Percentiles rank a stretch among this genome's conserved stretches.
Conservation (phyloP, 768 basidiomycete genomes). For the Serendipita sp. region DNA sequence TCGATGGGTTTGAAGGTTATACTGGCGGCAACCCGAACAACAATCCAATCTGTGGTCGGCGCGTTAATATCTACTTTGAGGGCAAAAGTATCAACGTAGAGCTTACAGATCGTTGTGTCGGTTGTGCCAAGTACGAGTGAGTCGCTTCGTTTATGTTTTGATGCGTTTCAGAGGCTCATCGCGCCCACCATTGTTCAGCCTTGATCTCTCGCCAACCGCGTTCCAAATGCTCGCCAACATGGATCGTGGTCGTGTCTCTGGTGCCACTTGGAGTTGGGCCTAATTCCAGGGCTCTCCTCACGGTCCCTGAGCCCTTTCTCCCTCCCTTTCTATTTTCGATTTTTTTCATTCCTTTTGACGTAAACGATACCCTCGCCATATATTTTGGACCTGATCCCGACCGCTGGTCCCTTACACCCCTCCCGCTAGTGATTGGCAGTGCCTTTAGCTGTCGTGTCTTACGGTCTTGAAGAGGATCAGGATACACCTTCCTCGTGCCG, state of each 20-base stretch:
- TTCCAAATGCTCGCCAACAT: constrained; percentile 33
- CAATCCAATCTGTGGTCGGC: constrained; percentile 54
- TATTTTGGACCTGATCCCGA: background rate
- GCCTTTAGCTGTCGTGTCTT: too few relatives aligned
- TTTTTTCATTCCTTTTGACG: background rate
- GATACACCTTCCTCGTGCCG: background rate
- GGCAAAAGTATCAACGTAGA: constrained; percentile 34
- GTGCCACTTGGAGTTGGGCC: constrained; percentile 36
- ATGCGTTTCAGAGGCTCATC: background rate
- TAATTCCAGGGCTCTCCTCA: constrained; percentile 10
- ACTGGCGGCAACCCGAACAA: constrained; percentile 41
- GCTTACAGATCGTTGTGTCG: constrained; percentile 48
- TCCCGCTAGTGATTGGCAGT: too few relatives aligned
- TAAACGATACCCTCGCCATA: background rate
- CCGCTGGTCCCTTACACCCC: background rate
- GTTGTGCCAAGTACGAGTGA: constrained; percentile 23
- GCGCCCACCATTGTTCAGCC: background rate
- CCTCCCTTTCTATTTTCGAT: background rate
- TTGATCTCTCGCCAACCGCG: constrained; percentile 41
- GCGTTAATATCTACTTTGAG: constrained; percentile 20
- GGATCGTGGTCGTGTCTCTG: constrained; percentile 34
- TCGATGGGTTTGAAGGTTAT: constrained; percentile 27
- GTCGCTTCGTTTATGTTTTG: background rate
- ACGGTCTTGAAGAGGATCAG: background rate
- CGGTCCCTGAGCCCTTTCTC: background rate